Base-by-base conservation (phyloP, 208 protist species). In the Crithidia bombi region DNA sequence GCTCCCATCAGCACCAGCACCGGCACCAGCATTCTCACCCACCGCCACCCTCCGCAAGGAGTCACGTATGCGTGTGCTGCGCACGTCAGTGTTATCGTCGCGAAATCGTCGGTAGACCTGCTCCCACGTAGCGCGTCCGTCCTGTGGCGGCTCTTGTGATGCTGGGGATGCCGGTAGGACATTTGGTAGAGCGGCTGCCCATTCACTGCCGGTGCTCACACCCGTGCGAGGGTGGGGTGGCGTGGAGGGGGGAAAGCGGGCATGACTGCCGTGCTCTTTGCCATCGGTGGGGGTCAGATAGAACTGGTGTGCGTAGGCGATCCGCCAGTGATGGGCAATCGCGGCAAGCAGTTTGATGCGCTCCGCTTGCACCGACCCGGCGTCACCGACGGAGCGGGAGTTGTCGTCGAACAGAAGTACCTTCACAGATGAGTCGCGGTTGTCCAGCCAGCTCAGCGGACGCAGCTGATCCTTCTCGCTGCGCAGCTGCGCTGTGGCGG, bases 361-460 rank as follows among this genome's bases (percentile, higher is more conserved):
- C 47, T 69, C 70, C 36, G 39, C 63, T n/a, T 70, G 62, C n/a
- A 76, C 70, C n/a, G 56, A 43, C 9, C n/a, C 55, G 55, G 35
- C 56, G 25, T 70, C 63, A 10, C 70, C 70, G 32, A 70, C 39
- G 28, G 63, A 58, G 64, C 70, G 70, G 25, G 62, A 69, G 56
- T 70, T 50, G 62, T 76, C 70, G 62, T 65, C 63, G 23, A 76
- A 65, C 39, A 76, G 55, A 11, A 76, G 62, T 1, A 76, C 63
- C 56, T 76, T 76, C 30, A 76, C 70, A 3, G 70, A 70, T 25
- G 30, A 39, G 25, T 56, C 70, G 25, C 54, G 55, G 47, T 70
- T 26, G 36, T 75, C 70, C 9, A 76, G 63, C 70, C 70, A 76
- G 56, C 70, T 76, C 70, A 76, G 50, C 23, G 70, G 64, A 4